Evolutionary conservation across 2,329 filamentous ascomycete genomes (phyloP), one percentile per base, ranked within the genome.

Genomic region (Orbilia oligospora): DNA sequence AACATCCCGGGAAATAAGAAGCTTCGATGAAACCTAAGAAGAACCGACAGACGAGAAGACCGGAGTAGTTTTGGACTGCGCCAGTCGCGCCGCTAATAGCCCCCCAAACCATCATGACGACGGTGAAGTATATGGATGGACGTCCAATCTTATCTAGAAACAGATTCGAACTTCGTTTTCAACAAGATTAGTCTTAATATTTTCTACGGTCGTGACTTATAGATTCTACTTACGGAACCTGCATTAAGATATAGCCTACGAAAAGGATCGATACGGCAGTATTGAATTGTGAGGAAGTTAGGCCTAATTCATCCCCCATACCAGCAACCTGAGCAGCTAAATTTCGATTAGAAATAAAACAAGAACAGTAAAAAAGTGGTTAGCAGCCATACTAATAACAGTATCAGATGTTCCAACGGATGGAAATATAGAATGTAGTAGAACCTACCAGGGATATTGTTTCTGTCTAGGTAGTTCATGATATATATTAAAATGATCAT

Each of bases 401-500:
- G 36, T 18, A 6, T 1, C n/a, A 14, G n/a, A 20, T 46, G n/a
- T 10, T 9, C 20, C 2, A 6, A 2, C 3, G 9, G 22, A 61
- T 16, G 48, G 5, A 24, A 30, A 6, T 8, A 22, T n/a, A 18
- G 18, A 12, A 44, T 1, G 0, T 8, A 12, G 41, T 61, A 10
- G 48, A 24, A 33, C 53, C 5, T 61, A 77, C 77, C 77, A 1
- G 88, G 88, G 70, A 90, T 89, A 71, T 89, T 89, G 81, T 89
- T 89, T 49, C 87, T 85, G 80, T 90, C 89, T 12, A 91, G 84
- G 83, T 92, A 93, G 84, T 93, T 93, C 85, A 92, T 87, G 83
- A 93, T 92, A 82, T 93, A 93, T 85, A 93, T 92, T 80, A 93
- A 83, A 58, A 93, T 89, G 72, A 93, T 86, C 84, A 90, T 90